Conservation (phyloP, 495 filamentous ascomycete genomes). For the Penicillium cinerascens region DNA sequence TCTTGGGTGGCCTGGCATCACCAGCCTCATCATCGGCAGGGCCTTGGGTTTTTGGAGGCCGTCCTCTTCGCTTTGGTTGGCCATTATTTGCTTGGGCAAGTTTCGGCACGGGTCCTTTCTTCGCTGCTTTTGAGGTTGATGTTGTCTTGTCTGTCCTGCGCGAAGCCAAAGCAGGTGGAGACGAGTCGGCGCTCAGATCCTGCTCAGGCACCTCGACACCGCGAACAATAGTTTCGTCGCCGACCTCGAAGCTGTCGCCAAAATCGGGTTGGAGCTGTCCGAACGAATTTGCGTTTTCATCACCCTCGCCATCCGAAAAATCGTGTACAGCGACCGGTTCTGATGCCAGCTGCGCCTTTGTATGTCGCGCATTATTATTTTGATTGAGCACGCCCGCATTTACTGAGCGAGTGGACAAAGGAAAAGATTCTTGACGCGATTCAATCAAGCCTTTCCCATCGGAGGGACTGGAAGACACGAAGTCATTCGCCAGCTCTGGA, state of each 20-base stretch:
- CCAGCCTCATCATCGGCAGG: constrained; percentile 14
- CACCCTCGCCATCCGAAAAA: constrained; percentile 40
- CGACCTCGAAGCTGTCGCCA: constrained; percentile 25
- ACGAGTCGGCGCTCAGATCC: constrained; percentile 52
- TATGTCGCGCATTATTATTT: constrained; percentile 30
- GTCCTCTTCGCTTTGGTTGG: constrained; percentile 31
- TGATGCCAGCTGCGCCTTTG: constrained; percentile 3
- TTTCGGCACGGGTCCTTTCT: constrained; percentile 14
- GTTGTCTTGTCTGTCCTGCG: constrained; percentile 5
- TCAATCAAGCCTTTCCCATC: constrained; percentile 29
- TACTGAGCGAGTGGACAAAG: constrained; percentile 35
- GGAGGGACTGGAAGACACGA: constrained; percentile 37
- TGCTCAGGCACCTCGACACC: constrained; percentile 36
- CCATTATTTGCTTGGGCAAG: constrained; percentile 8
- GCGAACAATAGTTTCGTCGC: constrained; percentile 23
- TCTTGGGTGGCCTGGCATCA: constrained; percentile 35
- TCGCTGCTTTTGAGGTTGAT: constrained; percentile 9
- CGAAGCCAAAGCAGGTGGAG: constrained; percentile 6
- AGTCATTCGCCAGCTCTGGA: constrained; percentile 32
- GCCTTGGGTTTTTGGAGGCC: constrained; percentile 30
- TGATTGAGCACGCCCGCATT: constrained; percentile 38
- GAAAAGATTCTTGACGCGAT: constrained; percentile 29
- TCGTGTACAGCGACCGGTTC: constrained; percentile 15
- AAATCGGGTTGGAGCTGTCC: constrained; percentile 26
- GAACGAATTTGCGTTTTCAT: constrained; percentile 34